Percentiles rank a stretch among this genome's conserved stretches.
Conservation (phyloP, 495 filamentous ascomycete species). For the Extremus antarcticus region DNA sequence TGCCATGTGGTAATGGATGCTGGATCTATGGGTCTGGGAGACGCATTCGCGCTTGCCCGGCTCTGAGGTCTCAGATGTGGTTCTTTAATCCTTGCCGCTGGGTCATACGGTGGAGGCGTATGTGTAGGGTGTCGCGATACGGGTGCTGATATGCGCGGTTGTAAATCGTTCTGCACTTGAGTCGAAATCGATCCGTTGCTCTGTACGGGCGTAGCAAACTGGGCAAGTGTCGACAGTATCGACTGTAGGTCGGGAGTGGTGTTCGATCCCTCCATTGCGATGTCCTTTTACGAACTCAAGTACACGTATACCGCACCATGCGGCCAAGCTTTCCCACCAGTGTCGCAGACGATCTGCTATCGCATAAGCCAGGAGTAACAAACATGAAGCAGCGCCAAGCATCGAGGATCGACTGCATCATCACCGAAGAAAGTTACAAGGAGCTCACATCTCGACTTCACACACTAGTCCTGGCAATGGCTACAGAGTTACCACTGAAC, state of each 20-base stretch:
- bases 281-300: background rate
- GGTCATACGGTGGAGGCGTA: background rate
- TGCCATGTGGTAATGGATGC: slow-evolving; percentile 56
- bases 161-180: background rate
- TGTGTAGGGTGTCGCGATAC: background rate
- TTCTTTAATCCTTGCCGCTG: slow-evolving; percentile 1
- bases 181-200: background rate
- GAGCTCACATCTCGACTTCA: background rate
- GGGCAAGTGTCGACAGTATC: slow-evolving; percentile 16
- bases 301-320: background rate
- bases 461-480: too few species aligned
- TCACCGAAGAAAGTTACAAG: background rate
- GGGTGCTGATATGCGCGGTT: background rate
- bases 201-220: slow-evolving; percentile 2
- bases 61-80: slow-evolving; percentile 13
- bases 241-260: slow-evolving; percentile 14
- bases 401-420: background rate
- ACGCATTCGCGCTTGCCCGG: slow-evolving; percentile 5
- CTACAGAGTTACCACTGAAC: too few species aligned
- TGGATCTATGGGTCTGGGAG: slow-evolving; percentile 33
- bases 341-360: too few species aligned
- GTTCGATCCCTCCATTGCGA: background rate
- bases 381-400: background rate
- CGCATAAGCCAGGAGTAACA: too few species aligned
- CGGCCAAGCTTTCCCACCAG: too few species aligned